Conservation (phyloP, 2,329 filamentous ascomycete species). For the Clonostachys chloroleuca region DNA sequence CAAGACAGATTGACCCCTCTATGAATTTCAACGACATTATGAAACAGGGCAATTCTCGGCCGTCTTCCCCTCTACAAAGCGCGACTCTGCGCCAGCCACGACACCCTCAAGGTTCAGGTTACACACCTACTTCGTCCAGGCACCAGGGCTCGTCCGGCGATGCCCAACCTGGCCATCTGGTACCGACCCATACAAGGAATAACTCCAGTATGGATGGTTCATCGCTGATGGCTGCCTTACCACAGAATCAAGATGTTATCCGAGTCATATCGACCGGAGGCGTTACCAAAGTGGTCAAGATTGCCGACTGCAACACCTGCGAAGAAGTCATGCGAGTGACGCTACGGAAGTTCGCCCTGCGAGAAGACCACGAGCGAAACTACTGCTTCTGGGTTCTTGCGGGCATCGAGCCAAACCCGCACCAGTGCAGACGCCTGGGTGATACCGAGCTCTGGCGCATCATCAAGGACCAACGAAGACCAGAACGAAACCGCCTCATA, state of each 20-base stretch:
- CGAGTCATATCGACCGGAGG: constrained; percentile 90
- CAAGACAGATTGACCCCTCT: constrained; percentile 50
- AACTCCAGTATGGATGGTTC: constrained; percentile 76
- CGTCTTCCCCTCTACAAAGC: constrained; percentile 29
- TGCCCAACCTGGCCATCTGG: constrained; percentile 56
- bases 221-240: constrained; percentile 79
- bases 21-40: constrained; percentile 36
- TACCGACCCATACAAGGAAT: constrained; percentile 68
- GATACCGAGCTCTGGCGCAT: constrained; percentile 89
- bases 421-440: constrained; percentile 74
- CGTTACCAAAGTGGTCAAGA: constrained; percentile 89
- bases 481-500: constrained; percentile 87
- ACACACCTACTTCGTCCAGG: constrained; percentile 42
- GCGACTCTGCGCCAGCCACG: constrained; percentile 50
- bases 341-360: constrained; percentile 79
- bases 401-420: constrained; percentile 77
- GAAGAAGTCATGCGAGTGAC: constrained; percentile 92
- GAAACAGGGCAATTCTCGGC: constrained; percentile 28
- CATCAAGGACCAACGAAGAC: constrained; percentile 78
- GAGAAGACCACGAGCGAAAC: constrained; percentile 87
- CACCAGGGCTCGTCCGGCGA: constrained; percentile 57
- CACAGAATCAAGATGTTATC: constrained; percentile 83
- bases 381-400: constrained; percentile 96
- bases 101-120: constrained; percentile 49
- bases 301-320: constrained; percentile 84